Percentiles rank a stretch among this genome's conserved stretches.
Conservation (phyloP, 805 yeast species). For the Candida takata region DNA sequence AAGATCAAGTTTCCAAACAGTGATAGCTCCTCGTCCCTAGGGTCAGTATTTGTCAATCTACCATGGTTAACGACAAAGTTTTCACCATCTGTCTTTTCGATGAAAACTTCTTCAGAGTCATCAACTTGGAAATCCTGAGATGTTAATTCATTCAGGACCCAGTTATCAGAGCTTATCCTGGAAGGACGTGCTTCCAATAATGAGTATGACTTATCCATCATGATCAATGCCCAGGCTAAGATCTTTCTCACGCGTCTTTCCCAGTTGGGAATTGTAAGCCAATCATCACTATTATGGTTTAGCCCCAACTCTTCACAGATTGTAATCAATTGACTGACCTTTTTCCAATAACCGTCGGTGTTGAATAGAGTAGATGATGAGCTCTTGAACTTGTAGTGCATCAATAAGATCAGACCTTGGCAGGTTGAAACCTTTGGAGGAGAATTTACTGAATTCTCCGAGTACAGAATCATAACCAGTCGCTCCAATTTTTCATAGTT, state of each 20-base stretch:
- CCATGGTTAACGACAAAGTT: conserved; percentile 13
- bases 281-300: conserved; percentile 20
- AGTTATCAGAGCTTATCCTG: conserved; percentile 19
- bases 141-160: conserved; percentile 19
- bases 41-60: conserved; percentile 1
- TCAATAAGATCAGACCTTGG: conserved; percentile 33
- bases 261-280: conserved; percentile 24
- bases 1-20: conserved; percentile 19
- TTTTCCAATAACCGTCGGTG: conserved; percentile 18
- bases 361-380: conserved; percentile 4
- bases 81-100: conserved; percentile 14
- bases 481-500: conserved; percentile 22
- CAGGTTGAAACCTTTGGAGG: conserved; percentile 29
- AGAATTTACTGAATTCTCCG: conserved; percentile 20
- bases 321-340: conserved; percentile 17
- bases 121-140: conserved; percentile 18
- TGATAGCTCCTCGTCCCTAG: conserved; percentile 4
- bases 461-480: conserved; percentile 20
- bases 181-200: conserved; percentile 23
- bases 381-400: conserved; percentile 18
- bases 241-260: conserved; percentile 23
- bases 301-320: conserved; percentile 25
- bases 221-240: conserved; percentile 21
- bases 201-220: conserved; percentile 23
- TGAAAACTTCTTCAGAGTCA: conserved; percentile 14